Percentiles rank a stretch among this genome's conserved stretches.
phyloP scores from a whole-genome alignment of 805 yeast genomes.

The Candida nanaspora region DNA sequence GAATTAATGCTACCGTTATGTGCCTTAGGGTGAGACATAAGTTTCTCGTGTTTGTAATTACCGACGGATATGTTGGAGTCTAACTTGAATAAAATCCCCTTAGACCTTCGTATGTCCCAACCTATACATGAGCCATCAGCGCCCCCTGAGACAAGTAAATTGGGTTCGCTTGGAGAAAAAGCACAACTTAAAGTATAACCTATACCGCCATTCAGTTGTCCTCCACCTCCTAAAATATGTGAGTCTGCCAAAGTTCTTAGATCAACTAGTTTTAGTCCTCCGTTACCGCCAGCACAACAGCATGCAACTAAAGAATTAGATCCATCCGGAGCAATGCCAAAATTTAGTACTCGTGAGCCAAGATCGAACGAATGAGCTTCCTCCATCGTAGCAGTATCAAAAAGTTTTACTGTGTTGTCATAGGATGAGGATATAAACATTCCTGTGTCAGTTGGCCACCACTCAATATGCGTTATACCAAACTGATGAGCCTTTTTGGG shows the following conservation, averaged over 20 bases:
- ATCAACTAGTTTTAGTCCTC: constrained; percentile 52
- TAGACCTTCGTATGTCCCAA: constrained; percentile 79
- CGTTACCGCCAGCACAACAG: constrained; percentile 52
- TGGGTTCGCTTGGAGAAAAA: constrained; percentile 65
- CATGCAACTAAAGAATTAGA: constrained; percentile 53
- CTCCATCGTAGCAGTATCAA: constrained; percentile 69
- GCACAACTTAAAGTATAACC: constrained; percentile 22
- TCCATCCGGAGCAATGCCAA: constrained; percentile 50
- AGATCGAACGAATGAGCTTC: constrained; percentile 62
- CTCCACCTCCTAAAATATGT: constrained; percentile 47
- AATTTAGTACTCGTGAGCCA: constrained; percentile 54
- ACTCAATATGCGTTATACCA: constrained; percentile 66
- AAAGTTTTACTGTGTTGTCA: constrained; percentile 68
- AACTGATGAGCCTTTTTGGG: constrained; percentile 46
- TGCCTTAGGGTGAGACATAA: constrained; percentile 39
- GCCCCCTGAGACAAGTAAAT: constrained; percentile 72
- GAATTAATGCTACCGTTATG: constrained; percentile 80
- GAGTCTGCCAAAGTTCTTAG: constrained; percentile 66
- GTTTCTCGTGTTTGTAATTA: constrained; percentile 11
- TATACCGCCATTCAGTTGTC: constrained; percentile 20
- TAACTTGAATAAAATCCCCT: constrained; percentile 53
- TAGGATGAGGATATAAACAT: constrained; percentile 78
- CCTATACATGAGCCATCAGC: constrained; percentile 71
- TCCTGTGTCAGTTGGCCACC: constrained; percentile 92
- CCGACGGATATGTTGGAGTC: constrained; percentile 35